Conservation (phyloP, 2,329 filamentous ascomycete species). For the Colletotrichum chlorophyti region DNA sequence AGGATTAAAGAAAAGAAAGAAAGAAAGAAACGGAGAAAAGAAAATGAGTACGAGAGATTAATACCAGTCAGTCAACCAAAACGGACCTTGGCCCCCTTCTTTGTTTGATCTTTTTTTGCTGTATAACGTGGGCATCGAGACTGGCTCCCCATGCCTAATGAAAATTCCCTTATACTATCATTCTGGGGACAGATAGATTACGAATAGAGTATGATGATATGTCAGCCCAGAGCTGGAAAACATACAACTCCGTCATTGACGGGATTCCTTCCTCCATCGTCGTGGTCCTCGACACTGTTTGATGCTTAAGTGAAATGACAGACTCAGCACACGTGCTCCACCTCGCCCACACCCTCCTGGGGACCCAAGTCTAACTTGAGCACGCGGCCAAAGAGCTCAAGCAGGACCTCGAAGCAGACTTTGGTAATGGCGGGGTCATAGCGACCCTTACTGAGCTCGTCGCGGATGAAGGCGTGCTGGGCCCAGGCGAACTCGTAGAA, state of each 20-base stretch:
- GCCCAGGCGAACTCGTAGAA: slow-evolving; percentile 94
- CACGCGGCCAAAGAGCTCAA: slow-evolving; percentile 82
- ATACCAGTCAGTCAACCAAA: slow-evolving; percentile 22
- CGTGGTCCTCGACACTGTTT: too few relatives aligned
- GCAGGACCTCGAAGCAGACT: slow-evolving; percentile 87
- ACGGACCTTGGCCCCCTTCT: background rate
- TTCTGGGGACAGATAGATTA: slow-evolving; percentile 20
- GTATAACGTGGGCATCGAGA: slow-evolving; percentile 24
- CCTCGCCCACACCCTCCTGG: slow-evolving; percentile 64
- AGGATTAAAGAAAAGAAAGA: background rate
- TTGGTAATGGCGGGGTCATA: slow-evolving; percentile 89
- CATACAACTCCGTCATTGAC: slow-evolving; percentile 31
- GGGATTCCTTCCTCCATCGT: background rate
- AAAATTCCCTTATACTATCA: slow-evolving; percentile 18
- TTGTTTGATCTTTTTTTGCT: too few relatives aligned
- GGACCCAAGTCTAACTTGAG: slow-evolving; percentile 82
- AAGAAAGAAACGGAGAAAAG: slow-evolving; percentile 1
- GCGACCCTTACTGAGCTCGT: slow-evolving; percentile 91
- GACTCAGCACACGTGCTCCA: slow-evolving; percentile 78
- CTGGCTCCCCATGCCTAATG: slow-evolving; percentile 26
- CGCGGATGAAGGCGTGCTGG: slow-evolving; percentile 92
- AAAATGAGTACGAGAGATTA: too few relatives aligned
- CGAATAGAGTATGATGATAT: slow-evolving; percentile 29
- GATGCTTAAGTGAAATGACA: background rate
- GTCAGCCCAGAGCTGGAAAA: slow-evolving; percentile 28